A percentile compares a stretch with the other conserved stretches of the same genome.
Conservation (phyloP, 768 basidiomycete genomes). For the Clitopilus hobsonii region DNA sequence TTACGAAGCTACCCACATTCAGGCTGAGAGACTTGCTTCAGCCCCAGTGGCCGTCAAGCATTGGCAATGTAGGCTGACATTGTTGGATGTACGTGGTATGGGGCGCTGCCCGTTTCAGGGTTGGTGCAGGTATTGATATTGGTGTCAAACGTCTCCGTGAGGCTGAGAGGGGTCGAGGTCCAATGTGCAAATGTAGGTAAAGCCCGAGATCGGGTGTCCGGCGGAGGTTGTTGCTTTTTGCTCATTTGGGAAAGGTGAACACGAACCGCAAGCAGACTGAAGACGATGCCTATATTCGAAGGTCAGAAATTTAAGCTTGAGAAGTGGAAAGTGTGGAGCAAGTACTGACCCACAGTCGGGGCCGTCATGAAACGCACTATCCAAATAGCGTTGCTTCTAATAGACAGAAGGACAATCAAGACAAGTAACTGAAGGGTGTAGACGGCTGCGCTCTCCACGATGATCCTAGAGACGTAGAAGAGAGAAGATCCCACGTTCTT, state of each 20-base stretch:
- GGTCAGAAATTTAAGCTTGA: not conserved
- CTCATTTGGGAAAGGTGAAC: not conserved
- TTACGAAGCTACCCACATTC: no score
- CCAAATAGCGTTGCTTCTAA: not conserved
- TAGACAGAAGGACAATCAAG: not conserved
- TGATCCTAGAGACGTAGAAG: not conserved
- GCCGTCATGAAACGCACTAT: not conserved
- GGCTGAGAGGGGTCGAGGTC: not conserved
- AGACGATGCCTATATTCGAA: not conserved
- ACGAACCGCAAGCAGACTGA: not conserved
- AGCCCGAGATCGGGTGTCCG: no score
- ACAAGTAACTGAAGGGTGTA: not conserved
- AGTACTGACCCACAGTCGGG: not conserved
- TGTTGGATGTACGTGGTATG: no score
- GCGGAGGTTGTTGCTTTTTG: not conserved
- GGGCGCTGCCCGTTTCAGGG: no score
- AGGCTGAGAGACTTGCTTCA: no score
- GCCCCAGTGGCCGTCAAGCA: no score
- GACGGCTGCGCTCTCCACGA: not conserved
- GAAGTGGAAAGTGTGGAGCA: not conserved
- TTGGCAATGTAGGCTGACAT: no score
- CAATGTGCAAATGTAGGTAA: not conserved
- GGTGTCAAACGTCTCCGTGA: no score
- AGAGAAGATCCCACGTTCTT: not conserved
- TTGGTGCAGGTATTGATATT: no score